phyloP scores from a whole-genome alignment of 176 grass and related monocot genomes.

The Rhynchospora pubera region DNA sequence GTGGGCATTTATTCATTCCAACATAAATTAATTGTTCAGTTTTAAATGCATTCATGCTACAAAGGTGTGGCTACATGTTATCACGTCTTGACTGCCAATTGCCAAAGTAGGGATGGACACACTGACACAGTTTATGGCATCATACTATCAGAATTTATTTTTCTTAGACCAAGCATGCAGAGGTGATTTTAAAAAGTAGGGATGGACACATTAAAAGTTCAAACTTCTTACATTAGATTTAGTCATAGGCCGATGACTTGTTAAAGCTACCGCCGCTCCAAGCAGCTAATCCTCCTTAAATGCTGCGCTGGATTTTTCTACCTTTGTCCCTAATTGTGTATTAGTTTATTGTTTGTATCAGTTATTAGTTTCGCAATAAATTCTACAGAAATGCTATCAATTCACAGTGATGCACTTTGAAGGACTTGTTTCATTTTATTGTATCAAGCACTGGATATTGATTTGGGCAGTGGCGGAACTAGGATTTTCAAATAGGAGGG shows the following conservation, averaged over 20 bases:
- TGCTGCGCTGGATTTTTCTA: slow-evolving; percentile 8
- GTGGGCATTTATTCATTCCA: background rate
- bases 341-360: background rate
- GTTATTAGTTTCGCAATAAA: background rate
- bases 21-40: background rate
- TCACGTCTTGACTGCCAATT: background rate
- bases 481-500: too few species aligned
- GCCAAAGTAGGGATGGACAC: background rate
- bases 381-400: background rate
- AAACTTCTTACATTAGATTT: background rate
- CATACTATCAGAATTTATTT: background rate
- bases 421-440: background rate
- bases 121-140: too few species aligned
- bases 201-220: background rate
- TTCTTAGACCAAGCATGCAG: background rate
- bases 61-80: background rate
- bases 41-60: background rate
- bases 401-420: background rate
- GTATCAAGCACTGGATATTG: too few species aligned
- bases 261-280: slow-evolving; percentile 4
- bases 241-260: slow-evolving; percentile 6
- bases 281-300: slow-evolving; percentile 11
- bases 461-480: too few species aligned
- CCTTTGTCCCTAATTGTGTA: background rate
- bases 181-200: background rate